These are phyloP conservation scores for Cyberlindnera bimundalis DNA, from an alignment of 805 yeast genomes.

Conservation along the genomic window DNA sequence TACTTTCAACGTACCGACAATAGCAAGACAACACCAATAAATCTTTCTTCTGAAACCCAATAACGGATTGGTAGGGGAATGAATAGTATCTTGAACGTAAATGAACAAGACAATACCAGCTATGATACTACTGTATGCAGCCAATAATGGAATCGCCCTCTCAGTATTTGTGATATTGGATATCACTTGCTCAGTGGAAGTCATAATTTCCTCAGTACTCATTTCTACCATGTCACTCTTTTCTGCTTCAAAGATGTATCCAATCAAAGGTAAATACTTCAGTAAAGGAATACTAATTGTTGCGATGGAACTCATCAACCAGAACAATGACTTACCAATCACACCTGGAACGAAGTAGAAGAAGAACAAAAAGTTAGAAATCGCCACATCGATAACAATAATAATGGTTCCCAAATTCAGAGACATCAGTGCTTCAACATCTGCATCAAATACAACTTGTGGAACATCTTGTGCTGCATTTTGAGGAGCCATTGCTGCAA, in stretches of 20 bases:
- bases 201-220: no score
- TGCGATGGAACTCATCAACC: background rate
- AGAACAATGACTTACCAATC: conserved; percentile 34
- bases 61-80: conserved; percentile 40
- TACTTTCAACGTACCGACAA: conserved; percentile 67
- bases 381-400: conserved; percentile 28
- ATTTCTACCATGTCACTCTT: no score
- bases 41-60: conserved; percentile 47
- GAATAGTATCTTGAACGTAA: conserved; percentile 24
- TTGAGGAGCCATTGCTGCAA: background rate
- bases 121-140: conserved; percentile 35
- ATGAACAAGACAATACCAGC: conserved; percentile 30
- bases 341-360: conserved; percentile 48
- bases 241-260: background rate
- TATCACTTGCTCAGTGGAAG: no score
- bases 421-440: conserved; percentile 17
- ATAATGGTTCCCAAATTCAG: conserved; percentile 19
- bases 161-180: conserved; percentile 27
- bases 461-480: background rate
- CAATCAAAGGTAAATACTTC: background rate
- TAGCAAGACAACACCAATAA: conserved; percentile 51
- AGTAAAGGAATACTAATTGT: no score
- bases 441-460: conserved; percentile 2
- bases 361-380: conserved; percentile 36
- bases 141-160: conserved; percentile 27